These are phyloP conservation scores for Niveomyces coronatus DNA, from an alignment of 2,329 filamentous ascomycete species.

Conservation along the genomic window DNA sequence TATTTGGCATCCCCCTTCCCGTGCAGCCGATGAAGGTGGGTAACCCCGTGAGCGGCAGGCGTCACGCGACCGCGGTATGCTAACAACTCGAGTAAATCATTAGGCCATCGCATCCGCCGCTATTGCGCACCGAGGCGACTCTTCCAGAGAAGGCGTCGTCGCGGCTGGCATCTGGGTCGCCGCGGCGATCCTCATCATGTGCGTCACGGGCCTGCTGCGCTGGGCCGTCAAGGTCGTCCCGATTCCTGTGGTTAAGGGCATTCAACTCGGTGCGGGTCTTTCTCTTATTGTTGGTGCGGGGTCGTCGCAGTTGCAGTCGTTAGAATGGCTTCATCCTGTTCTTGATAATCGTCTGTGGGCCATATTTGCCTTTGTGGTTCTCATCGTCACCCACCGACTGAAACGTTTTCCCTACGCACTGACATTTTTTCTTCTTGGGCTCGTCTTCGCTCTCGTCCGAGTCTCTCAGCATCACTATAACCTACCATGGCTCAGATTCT, in stretches of 20 bases:
- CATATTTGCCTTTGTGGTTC: slow-evolving; percentile 58
- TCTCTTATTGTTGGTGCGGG: slow-evolving; percentile 74
- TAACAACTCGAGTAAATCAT: neutral
- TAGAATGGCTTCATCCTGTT: slow-evolving; percentile 58
- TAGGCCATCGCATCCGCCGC: slow-evolving; percentile 82
- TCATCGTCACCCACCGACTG: slow-evolving; percentile 58
- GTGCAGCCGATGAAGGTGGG: slow-evolving; percentile 74
- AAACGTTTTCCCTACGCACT: slow-evolving; percentile 70
- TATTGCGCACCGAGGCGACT: slow-evolving; percentile 54
- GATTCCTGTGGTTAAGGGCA: slow-evolving; percentile 83
- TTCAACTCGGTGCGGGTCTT: slow-evolving; percentile 85
- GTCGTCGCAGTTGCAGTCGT: slow-evolving; percentile 51
- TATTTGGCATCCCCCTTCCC: slow-evolving; percentile 82
- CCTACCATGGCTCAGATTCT: slow-evolving; percentile 46
- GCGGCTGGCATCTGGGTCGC: slow-evolving; percentile 71
- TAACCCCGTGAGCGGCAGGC: neutral
- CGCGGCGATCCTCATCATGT: slow-evolving; percentile 62
- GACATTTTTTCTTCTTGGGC: slow-evolving; percentile 55
- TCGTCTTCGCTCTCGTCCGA: slow-evolving; percentile 49
- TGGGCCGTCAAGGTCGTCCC: slow-evolving; percentile 68
- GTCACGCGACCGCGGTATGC: neutral
- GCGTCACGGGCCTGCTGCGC: slow-evolving; percentile 65
- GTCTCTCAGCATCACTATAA: slow-evolving; percentile 20
- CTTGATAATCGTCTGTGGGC: slow-evolving; percentile 75
- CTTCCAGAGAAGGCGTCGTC: slow-evolving; percentile 49